Percentiles rank a stretch among this genome's conserved stretches.
phyloP scores from a whole-genome alignment of 2,329 filamentous ascomycete species.

The Diaporthe citri region DNA sequence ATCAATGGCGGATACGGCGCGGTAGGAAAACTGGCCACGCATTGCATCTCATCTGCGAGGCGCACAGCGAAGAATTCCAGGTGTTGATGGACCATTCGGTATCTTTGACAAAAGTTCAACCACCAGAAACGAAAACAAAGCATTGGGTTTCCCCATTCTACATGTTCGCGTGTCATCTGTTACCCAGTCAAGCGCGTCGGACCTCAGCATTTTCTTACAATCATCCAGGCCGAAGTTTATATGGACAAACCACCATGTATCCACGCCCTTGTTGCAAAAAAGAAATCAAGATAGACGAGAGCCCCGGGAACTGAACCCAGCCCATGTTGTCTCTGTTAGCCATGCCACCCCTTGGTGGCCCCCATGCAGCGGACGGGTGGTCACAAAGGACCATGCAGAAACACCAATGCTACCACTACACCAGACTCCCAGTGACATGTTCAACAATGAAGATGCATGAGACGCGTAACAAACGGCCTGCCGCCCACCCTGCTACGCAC shows the following conservation, averaged over 20 bases:
- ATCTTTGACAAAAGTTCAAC: neutral
- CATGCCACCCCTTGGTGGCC: no score
- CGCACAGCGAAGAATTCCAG: neutral
- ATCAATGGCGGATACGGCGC: no score
- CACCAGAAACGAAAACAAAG: neutral
- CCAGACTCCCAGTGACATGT: neutral
- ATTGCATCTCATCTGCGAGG: neutral
- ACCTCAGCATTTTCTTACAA: neutral
- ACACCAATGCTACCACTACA: slow-evolving; percentile 3
- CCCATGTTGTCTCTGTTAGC: neutral
- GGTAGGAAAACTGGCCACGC: neutral
- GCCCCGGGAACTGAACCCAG: neutral
- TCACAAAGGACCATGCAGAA: no score
- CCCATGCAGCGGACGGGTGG: no score
- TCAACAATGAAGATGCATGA: neutral
- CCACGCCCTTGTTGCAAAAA: neutral
- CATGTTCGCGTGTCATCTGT: no score
- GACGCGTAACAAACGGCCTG: neutral
- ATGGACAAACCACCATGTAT: no score
- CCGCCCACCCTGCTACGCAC: no score
- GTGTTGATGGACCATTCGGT: no score
- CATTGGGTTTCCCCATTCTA: neutral
- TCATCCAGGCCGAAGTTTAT: neutral
- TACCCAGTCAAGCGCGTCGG: neutral
- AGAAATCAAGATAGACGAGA: neutral